phyloP scores from a whole-genome alignment of 176 grass and related monocot genomes.

The Oryza glumipatula region DNA sequence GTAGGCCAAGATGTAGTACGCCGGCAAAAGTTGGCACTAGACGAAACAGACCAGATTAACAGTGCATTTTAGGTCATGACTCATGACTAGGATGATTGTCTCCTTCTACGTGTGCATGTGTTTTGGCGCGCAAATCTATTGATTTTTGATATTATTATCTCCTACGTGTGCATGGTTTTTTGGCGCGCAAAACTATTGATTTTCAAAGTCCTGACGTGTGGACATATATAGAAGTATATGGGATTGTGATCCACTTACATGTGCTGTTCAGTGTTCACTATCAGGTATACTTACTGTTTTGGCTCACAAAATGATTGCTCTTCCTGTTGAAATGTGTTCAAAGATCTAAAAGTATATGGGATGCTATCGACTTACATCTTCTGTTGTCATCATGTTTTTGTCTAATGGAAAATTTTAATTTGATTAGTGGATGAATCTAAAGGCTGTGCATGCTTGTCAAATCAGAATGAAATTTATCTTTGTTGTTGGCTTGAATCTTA shows the following conservation, averaged over 20 bases:
- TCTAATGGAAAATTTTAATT: neutral
- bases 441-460: neutral
- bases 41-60: neutral
- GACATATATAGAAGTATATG: neutral
- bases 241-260: neutral
- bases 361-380: neutral
- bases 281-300: neutral
- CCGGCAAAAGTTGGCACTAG: neutral
- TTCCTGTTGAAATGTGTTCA: neutral
- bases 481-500: neutral
- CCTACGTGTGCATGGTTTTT: neutral
- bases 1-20: too few species aligned
- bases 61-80: neutral
- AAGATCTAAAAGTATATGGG: neutral
- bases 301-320: neutral
- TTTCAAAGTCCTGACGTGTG: neutral
- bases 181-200: neutral
- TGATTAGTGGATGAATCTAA: neutral
- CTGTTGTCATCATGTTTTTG: neutral
- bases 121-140: neutral
- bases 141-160: neutral
- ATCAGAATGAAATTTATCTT: neutral
- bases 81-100: constrained; percentile 8
- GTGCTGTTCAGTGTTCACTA: neutral
- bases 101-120: neutral